phyloP scores from a whole-genome alignment of 2,329 filamentous ascomycete species.

The Ophiostoma sp. region DNA sequence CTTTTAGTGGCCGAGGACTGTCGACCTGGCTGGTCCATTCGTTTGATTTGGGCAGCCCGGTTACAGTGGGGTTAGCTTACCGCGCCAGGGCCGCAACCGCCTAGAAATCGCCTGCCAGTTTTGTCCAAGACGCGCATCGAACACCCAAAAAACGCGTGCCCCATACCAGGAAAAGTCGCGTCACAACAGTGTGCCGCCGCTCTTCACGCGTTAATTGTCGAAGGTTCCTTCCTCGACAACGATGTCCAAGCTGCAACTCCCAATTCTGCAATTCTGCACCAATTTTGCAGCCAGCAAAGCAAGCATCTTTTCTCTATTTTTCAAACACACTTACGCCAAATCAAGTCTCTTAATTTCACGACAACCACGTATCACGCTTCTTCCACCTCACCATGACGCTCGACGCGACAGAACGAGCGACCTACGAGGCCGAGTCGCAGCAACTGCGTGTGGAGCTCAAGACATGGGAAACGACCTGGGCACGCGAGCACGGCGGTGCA shows the following conservation, averaged over 20 bases:
- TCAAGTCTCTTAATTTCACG: background rate
- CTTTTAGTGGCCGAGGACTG: background rate
- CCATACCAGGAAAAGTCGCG: background rate
- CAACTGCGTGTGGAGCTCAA: constrained; percentile 70
- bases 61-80: constrained; percentile 9
- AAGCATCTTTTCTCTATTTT: background rate
- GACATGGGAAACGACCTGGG: constrained; percentile 70
- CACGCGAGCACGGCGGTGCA: constrained; percentile 59
- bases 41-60: background rate
- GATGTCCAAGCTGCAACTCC: background rate
- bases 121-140: constrained; percentile 5
- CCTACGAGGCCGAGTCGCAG: constrained; percentile 53
- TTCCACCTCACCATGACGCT: constrained; percentile 38
- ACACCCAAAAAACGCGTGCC: background rate
- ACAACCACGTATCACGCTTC: background rate
- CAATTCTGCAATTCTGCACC: background rate
- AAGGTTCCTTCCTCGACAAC: background rate
- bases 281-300: background rate
- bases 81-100: background rate
- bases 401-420: constrained; percentile 47
- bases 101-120: background rate
- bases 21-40: background rate
- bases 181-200: background rate
- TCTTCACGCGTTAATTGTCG: constrained; percentile 17
- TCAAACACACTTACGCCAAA: background rate